A percentile compares a stretch with the other conserved stretches of the same genome.
These are phyloP conservation scores for Pestalotiopsis sp. DNA, from an alignment of 2,329 filamentous ascomycete species.

Conservation along the genomic window DNA sequence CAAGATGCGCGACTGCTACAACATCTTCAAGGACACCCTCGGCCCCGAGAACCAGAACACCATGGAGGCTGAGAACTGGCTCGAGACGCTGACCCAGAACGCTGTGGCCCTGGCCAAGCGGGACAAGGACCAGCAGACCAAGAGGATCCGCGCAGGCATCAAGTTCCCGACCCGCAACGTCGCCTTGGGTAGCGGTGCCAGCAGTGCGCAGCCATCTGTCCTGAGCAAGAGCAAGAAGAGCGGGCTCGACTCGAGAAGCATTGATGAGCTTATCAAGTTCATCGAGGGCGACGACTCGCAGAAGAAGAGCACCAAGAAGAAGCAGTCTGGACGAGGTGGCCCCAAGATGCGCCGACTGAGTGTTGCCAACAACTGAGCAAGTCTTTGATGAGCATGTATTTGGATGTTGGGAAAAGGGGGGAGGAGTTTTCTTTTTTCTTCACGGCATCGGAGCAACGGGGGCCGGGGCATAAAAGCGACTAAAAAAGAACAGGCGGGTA, in stretches of 20 bases:
- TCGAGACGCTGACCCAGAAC: constrained; percentile 94
- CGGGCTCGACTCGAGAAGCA: constrained; percentile 75
- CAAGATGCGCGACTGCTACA: constrained; percentile 95
- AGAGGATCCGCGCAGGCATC: constrained; percentile 71
- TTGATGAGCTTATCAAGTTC: constrained; percentile 92
- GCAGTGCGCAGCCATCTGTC: constrained; percentile 36
- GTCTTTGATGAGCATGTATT: background rate
- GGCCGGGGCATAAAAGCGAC: background rate
- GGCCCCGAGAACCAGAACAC: constrained; percentile 95
- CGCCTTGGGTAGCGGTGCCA: constrained; percentile 54
- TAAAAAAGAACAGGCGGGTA: background rate
- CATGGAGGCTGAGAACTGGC: constrained; percentile 95
- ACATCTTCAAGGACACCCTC: constrained; percentile 87
- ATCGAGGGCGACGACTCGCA: constrained; percentile 77
- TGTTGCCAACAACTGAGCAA: constrained; percentile 13
- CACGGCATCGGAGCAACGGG: background rate
- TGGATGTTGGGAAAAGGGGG: background rate
- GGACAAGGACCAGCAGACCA: constrained; percentile 81
- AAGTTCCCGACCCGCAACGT: constrained; percentile 68
- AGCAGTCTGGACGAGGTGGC: constrained; percentile 52
- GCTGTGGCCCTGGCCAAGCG: constrained; percentile 94
- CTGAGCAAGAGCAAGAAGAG: constrained; percentile 30
- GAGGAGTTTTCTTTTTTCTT: background rate
- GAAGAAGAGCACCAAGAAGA: constrained; percentile 55
- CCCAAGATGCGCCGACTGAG: constrained; percentile 55